Evolutionary conservation across 2,329 filamentous ascomycete species (phyloP).

Genomic region (Cercospora citrullina): DNA sequence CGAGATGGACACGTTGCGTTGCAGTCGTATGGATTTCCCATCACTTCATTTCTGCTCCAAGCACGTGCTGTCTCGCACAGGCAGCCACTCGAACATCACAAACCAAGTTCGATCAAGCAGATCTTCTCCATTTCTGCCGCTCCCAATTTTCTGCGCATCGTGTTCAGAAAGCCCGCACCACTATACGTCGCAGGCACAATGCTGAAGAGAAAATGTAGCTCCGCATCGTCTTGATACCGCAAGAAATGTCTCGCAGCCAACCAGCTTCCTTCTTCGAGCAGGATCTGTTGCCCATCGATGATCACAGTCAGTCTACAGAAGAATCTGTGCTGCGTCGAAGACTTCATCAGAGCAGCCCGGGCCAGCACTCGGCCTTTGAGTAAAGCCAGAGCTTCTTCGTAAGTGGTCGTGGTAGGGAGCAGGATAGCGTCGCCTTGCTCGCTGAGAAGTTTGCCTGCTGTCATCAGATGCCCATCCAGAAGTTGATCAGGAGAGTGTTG

Average conservation of each 20-base stretch:
- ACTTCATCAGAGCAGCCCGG: not conserved
- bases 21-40: not conserved
- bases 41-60: not conserved
- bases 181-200: conserved; percentile 6
- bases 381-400: not conserved
- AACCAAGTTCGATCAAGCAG: not conserved
- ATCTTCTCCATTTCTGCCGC: not conserved
- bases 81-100: not conserved
- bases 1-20: not conserved
- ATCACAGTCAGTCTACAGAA: conserved; percentile 12
- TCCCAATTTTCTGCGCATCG: not conserved
- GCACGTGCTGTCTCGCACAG: not conserved
- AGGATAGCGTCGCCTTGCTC: conserved; percentile 12
- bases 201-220: conserved; percentile 16
- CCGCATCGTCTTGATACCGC: conserved; percentile 7
- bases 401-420: conserved; percentile 7
- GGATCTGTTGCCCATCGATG: conserved; percentile 1
- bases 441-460: conserved; percentile 2
- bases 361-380: conserved; percentile 11
- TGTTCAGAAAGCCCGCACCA: not conserved
- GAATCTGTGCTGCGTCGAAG: conserved; percentile 4
- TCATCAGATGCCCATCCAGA: conserved; percentile 10
- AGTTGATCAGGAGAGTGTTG: conserved; percentile 8
- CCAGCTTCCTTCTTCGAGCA: conserved; percentile 22
- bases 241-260: conserved; percentile 19